Evolutionary conservation across 129 eudicot genomes (phyloP).

Genomic region (Pittosporum tobira): DNA sequence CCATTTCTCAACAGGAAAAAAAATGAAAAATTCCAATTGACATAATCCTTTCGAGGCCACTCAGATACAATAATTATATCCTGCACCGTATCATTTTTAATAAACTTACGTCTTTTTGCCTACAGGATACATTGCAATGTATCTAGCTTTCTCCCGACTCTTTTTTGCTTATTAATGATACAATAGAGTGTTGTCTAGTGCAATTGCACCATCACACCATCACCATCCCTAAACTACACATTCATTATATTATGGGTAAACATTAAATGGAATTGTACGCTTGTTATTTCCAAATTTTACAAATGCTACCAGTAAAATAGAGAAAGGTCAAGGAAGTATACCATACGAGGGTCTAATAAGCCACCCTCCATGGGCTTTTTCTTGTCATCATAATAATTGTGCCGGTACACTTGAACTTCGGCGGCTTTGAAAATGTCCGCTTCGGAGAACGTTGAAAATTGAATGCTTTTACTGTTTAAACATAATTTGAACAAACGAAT

Average conservation of each 20-base stretch:
- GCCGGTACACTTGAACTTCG: constrained; percentile 53
- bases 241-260: no score
- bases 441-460: constrained; percentile 46
- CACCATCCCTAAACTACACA: no score
- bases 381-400: constrained; percentile 34
- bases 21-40: no score
- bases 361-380: constrained; percentile 45
- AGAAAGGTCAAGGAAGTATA: constrained; percentile 9
- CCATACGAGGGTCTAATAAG: constrained; percentile 83
- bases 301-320: not conserved
- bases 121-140: no score
- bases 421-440: constrained; percentile 49
- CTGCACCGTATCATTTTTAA: no score
- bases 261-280: no score
- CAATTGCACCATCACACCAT: no score
- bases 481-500: constrained; percentile 1
- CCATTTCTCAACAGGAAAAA: not conserved
- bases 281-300: not conserved
- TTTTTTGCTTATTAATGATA: not conserved
- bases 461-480: constrained; percentile 58
- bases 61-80: not conserved
- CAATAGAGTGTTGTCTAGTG: not conserved
- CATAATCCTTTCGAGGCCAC: not conserved
- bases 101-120: no score
- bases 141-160: no score